phyloP scores from a whole-genome alignment of 352 stramenopile genomes.

The Phytophthora sp. region DNA sequence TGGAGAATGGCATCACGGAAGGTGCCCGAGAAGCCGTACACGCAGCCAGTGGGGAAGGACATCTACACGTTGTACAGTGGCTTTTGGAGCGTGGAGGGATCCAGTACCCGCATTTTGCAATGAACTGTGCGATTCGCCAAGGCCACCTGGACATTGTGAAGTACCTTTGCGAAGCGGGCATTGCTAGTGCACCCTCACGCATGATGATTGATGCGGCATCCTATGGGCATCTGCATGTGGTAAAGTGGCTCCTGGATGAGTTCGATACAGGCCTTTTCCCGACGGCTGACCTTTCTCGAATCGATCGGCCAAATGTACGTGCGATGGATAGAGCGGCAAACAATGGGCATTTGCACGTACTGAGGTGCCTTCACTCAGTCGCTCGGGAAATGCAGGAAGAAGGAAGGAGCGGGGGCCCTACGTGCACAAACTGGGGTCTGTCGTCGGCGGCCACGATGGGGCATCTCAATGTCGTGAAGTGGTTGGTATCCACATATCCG shows the following conservation, averaged over 20 bases:
- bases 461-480: slow-evolving; percentile 16
- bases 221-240: slow-evolving; percentile 13
- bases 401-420: slow-evolving; percentile 9
- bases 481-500: slow-evolving; percentile 14
- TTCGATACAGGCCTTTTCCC: slow-evolving; percentile 17
- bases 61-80: slow-evolving; percentile 12
- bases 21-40: slow-evolving; percentile 1
- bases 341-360: slow-evolving; percentile 14
- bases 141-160: slow-evolving; percentile 18
- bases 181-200: background rate
- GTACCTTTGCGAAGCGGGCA: slow-evolving; percentile 8
- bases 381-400: slow-evolving; percentile 7
- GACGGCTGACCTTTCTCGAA: background rate
- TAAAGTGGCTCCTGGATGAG: slow-evolving; percentile 17
- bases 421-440: slow-evolving; percentile 12
- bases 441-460: background rate
- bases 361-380: slow-evolving; percentile 14
- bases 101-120: slow-evolving; percentile 11
- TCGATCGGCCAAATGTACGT: background rate
- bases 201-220: slow-evolving; percentile 13
- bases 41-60: background rate
- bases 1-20: slow-evolving; percentile 8
- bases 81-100: background rate
- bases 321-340: slow-evolving; percentile 22
- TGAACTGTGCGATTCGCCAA: background rate